Evolutionary conservation across 2,329 filamentous ascomycete species (phyloP).

Genomic region (Microcyclospora tardicrescens): DNA sequence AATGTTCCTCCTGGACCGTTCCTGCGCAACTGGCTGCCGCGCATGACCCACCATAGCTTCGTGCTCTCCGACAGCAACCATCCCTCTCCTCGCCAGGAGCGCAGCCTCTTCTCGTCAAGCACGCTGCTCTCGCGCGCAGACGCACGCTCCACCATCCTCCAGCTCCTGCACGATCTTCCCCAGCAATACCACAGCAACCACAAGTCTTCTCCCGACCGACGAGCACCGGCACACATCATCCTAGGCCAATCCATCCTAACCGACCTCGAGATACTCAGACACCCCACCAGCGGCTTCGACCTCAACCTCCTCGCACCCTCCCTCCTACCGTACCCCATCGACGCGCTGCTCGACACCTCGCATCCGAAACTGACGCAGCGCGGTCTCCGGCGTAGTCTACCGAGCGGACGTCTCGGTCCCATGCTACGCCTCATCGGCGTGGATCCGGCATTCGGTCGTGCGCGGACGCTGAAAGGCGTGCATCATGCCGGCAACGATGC

Average conservation of each 20-base stretch:
- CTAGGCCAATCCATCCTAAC: conserved; percentile 57
- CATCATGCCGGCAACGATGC: conserved; percentile 23
- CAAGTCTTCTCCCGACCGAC: neutral
- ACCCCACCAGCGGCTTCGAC: conserved; percentile 24
- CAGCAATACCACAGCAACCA: neutral
- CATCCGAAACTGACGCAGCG: conserved; percentile 5
- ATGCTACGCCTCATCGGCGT: conserved; percentile 52
- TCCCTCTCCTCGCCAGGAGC: conserved; percentile 3
- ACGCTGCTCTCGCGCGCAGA: no score
- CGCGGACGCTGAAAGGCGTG: conserved; percentile 33
- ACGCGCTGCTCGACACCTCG: conserved; percentile 43
- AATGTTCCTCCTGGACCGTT: conserved; percentile 44
- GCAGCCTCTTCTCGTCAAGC: neutral
- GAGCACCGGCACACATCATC: conserved; percentile 27
- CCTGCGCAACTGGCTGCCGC: conserved; percentile 50
- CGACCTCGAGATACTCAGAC: conserved; percentile 56
- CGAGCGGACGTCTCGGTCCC: conserved; percentile 45
- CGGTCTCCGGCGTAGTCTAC: conserved; percentile 1
- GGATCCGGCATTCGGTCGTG: conserved; percentile 27
- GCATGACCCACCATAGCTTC: conserved; percentile 36
- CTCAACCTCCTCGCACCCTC: conserved; percentile 2
- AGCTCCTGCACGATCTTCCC: neutral
- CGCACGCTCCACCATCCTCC: no score
- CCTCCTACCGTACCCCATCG: conserved; percentile 21
- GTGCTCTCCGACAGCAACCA: conserved; percentile 6